phyloP scores from a whole-genome alignment of 2,329 filamentous ascomycete species.

The Ceratocystis albifundus region DNA sequence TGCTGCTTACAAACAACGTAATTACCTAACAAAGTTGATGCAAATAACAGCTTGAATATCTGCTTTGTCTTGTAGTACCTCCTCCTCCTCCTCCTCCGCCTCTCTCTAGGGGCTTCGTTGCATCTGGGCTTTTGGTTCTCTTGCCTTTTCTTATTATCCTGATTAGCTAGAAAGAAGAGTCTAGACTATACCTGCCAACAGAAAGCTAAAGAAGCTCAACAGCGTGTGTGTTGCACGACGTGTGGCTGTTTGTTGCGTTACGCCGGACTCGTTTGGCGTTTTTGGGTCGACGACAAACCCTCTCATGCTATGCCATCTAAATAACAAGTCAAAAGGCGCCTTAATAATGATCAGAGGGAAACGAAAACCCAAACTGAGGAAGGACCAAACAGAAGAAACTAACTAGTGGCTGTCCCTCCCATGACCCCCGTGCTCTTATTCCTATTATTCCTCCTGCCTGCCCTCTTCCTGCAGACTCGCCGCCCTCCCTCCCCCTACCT shows the following conservation, averaged over 20 bases:
- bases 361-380: neutral
- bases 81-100: no score
- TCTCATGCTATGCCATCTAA: neutral
- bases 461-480: neutral
- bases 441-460: neutral
- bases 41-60: neutral
- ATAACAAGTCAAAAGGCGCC: no score
- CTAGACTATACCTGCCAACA: neutral
- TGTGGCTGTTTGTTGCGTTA: constrained; percentile 1
- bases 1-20: constrained; percentile 1
- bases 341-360: no score
- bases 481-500: neutral
- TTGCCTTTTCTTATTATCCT: no score
- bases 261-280: neutral
- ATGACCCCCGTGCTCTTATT: neutral
- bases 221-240: neutral
- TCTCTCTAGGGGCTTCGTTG: neutral
- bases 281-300: neutral
- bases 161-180: neutral
- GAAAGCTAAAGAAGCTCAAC: neutral
- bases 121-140: neutral
- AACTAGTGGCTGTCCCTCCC: neutral
- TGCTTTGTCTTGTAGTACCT: neutral
- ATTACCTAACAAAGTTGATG: neutral
- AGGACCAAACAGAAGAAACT: neutral